Evolutionary conservation across 1,284 basidiomycete species (phyloP).

Genomic region (Boletellus sp.): DNA sequence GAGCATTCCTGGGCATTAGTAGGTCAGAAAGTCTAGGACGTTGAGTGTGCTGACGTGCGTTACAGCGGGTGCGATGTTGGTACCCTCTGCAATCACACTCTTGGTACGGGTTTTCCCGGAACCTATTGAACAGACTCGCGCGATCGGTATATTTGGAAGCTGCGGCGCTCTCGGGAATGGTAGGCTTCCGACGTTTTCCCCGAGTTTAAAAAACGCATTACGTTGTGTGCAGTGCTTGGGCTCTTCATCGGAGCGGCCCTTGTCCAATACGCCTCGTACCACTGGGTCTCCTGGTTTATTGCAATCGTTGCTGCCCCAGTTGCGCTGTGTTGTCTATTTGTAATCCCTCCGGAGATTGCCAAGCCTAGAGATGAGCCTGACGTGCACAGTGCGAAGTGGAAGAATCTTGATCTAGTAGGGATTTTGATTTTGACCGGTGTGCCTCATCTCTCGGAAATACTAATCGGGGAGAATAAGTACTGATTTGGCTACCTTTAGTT

Average conservation of each 20-base stretch:
- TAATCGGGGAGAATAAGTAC: background rate
- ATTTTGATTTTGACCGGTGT: slow-evolving; percentile 32
- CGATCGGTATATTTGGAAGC: slow-evolving; percentile 44
- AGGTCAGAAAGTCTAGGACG: background rate
- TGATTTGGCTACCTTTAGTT: slow-evolving; percentile 21
- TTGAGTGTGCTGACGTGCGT: slow-evolving; percentile 3
- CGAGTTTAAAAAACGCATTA: background rate
- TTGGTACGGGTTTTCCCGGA: slow-evolving; percentile 46
- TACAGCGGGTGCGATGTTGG: slow-evolving; percentile 42
- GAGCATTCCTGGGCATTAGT: slow-evolving; percentile 43
- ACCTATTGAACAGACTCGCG: slow-evolving; percentile 42
- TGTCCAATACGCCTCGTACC: slow-evolving; percentile 39
- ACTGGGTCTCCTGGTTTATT: slow-evolving; percentile 47
- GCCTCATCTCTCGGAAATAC: background rate
- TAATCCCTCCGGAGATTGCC: slow-evolving; percentile 22
- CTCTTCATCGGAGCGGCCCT: slow-evolving; percentile 35
- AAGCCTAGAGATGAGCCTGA: background rate
- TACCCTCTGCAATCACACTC: slow-evolving; percentile 47
- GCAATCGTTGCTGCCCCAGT: slow-evolving; percentile 36
- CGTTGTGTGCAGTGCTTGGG: slow-evolving; percentile 33
- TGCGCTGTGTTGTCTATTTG: slow-evolving; percentile 30
- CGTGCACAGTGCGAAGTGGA: slow-evolving; percentile 15
- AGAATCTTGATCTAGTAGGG: slow-evolving; percentile 32
- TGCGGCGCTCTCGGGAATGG: slow-evolving; percentile 39
- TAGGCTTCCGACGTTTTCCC: no score